Evolutionary conservation across 345 rosid genomes (phyloP).

Genomic region (Brassica napus): DNA sequence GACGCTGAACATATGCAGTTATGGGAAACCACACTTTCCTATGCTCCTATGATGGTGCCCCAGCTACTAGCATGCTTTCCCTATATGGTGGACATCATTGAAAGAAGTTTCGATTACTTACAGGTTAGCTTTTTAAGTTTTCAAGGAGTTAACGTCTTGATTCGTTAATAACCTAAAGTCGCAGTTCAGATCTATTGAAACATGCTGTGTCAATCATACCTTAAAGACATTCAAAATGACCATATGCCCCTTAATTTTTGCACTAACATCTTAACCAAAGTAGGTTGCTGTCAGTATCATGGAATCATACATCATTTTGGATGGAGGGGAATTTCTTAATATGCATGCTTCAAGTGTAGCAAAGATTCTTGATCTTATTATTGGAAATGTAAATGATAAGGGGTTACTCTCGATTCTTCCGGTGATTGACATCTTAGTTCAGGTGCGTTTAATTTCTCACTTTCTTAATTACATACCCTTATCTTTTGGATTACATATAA

Average conservation of each 20-base stretch:
- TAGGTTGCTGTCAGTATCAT: conserved; percentile 85
- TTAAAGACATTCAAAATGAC: conserved; percentile 10
- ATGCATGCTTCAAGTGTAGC: conserved; percentile 82
- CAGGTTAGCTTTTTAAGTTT: conserved; percentile 56
- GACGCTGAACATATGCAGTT: conserved; percentile 59
- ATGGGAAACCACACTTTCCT: conserved; percentile 90
- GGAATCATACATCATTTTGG: conserved; percentile 78
- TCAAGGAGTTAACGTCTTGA: conserved; percentile 9
- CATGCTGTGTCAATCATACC: not conserved
- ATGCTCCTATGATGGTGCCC: conserved; percentile 91
- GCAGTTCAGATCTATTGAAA: conserved; percentile 1
- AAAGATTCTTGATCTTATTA: conserved; percentile 84
- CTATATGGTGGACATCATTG: conserved; percentile 73
- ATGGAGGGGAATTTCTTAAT: conserved; percentile 76
- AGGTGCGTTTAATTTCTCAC: conserved; percentile 51
- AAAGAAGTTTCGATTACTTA: conserved; percentile 90
- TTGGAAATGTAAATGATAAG: conserved; percentile 88
- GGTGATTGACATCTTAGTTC: conserved; percentile 79
- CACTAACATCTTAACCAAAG: conserved; percentile 24
- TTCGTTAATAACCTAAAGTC: not conserved
- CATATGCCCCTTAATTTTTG: not conserved
- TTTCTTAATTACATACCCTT: conserved; percentile 4
- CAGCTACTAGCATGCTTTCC: conserved; percentile 79
- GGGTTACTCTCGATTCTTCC: conserved; percentile 85
- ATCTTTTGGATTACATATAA: conserved; percentile 1